Evolutionary conservation across 2,329 filamentous ascomycete genomes (phyloP).

Genomic region (Triangularia verruculosa): DNA sequence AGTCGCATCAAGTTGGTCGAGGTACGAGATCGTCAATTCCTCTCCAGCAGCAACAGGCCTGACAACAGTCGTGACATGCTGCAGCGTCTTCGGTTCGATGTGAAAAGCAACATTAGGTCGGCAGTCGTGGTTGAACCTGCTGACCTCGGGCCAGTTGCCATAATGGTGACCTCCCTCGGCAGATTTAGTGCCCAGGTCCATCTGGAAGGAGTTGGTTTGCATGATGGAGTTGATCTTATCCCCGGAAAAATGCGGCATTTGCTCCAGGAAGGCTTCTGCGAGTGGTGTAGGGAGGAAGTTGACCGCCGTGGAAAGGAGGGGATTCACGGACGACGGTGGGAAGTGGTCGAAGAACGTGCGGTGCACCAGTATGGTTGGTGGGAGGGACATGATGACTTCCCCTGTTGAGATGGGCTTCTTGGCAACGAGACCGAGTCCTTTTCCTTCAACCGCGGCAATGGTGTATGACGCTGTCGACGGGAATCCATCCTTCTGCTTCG

Average conservation of each 20-base stretch:
- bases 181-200: conserved; percentile 17
- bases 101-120: conserved; percentile 38
- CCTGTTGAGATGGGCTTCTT: conserved; percentile 20
- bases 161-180: conserved; percentile 21
- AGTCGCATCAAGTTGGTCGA: conserved; percentile 32
- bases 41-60: conserved; percentile 34
- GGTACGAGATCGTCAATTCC: conserved; percentile 39
- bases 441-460: conserved; percentile 3
- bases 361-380: conserved; percentile 24
- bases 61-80: conserved; percentile 35
- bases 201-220: conserved; percentile 26
- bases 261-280: conserved; percentile 11
- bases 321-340: not conserved
- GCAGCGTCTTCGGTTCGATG: conserved; percentile 30
- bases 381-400: conserved; percentile 16
- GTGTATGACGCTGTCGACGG: not conserved
- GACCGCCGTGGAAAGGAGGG: conserved; percentile 21
- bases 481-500: not conserved
- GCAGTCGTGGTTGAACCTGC: conserved; percentile 40
- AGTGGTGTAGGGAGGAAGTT: conserved; percentile 19
- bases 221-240: conserved; percentile 22
- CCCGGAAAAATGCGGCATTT: conserved; percentile 16
- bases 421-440: conserved; percentile 24
- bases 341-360: conserved; percentile 17
- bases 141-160: conserved; percentile 35